Percentiles rank a stretch among this genome's conserved stretches.
phyloP scores from a whole-genome alignment of 345 rosid genomes.

The Ceriops decandra region DNA sequence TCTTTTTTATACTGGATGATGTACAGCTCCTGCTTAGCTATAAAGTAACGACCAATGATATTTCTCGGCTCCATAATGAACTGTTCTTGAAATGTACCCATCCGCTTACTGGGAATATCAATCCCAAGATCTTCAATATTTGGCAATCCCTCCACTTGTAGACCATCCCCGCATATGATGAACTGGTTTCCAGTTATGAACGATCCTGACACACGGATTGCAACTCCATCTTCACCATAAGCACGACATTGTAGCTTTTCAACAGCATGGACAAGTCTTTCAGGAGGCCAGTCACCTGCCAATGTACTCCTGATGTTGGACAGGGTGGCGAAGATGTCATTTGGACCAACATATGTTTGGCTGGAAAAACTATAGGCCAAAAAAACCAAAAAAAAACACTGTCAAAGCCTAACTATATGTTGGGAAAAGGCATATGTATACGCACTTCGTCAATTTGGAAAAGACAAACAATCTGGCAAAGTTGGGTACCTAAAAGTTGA shows the following conservation, averaged over 20 bases:
- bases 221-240: slow-evolving; percentile 59
- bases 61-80: slow-evolving; percentile 59
- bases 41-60: slow-evolving; percentile 56
- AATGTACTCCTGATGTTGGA: slow-evolving; percentile 66
- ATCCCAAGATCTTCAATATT: slow-evolving; percentile 77
- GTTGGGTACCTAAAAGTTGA: slow-evolving; percentile 66
- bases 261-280: slow-evolving; percentile 80
- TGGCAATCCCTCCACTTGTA: slow-evolving; percentile 87
- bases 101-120: slow-evolving; percentile 65
- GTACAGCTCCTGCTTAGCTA: slow-evolving; percentile 74
- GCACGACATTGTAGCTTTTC: slow-evolving; percentile 83
- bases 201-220: slow-evolving; percentile 78
- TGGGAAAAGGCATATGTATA: not conserved
- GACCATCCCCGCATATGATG: slow-evolving; percentile 87
- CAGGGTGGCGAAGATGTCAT: slow-evolving; percentile 50
- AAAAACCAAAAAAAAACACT: not conserved
- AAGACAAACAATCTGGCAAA: not conserved
- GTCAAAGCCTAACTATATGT: slow-evolving; percentile 2
- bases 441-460: not conserved
- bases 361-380: slow-evolving; percentile 49
- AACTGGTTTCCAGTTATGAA: slow-evolving; percentile 81
- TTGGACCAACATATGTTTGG: slow-evolving; percentile 49
- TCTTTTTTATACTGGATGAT: slow-evolving; percentile 29
- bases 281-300: slow-evolving; percentile 78
- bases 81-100: slow-evolving; percentile 87